These are phyloP conservation scores for Plasmodium coatneyi DNA, from an alignment of 169 alveolate species.

Conservation along the genomic window DNA sequence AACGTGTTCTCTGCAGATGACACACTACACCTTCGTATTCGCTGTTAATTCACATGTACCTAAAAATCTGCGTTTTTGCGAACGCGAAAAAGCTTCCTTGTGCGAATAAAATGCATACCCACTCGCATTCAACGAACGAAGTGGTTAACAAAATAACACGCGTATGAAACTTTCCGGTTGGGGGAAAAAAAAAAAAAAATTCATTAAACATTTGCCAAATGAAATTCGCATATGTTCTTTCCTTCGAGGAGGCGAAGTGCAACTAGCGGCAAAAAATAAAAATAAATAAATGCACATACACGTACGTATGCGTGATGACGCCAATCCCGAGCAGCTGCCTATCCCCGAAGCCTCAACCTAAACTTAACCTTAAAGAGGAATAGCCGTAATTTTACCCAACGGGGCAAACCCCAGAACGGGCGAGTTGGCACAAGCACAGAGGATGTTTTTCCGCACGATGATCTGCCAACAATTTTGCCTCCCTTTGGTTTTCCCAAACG, in stretches of 20 bases:
- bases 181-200: neutral
- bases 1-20: neutral
- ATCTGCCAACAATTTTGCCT: neutral
- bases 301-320: neutral
- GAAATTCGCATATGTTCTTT: neutral
- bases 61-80: neutral
- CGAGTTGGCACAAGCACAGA: neutral
- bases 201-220: neutral
- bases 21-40: neutral
- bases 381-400: neutral
- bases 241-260: neutral
- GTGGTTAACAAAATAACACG: neutral
- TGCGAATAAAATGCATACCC: neutral
- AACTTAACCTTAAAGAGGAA: neutral
- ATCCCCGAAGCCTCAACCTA: too few species aligned
- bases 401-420: neutral
- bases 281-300: neutral
- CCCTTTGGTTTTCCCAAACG: neutral
- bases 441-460: neutral
- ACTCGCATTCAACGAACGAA: neutral
- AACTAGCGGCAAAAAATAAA: neutral
- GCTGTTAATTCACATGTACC: neutral
- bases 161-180: neutral
- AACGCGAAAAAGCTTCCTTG: neutral
- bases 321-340: neutral